Conservation (phyloP, 305 asterid genomes). For the Plantago rigida region DNA sequence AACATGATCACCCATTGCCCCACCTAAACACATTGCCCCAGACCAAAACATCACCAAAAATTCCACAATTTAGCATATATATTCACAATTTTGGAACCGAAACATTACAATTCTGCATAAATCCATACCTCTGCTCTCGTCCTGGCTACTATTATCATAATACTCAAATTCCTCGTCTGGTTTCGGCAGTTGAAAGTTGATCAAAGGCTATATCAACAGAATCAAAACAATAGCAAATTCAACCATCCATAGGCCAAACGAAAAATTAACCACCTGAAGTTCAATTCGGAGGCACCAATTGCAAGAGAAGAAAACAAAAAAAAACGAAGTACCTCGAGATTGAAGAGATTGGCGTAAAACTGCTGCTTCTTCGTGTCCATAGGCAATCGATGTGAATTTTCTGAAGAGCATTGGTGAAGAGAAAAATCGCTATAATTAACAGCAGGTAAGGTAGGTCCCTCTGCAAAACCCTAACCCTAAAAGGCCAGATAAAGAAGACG, state of each 20-base stretch:
- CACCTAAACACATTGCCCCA: conserved; percentile 34
- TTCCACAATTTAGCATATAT: not conserved
- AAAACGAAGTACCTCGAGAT: conserved; percentile 72
- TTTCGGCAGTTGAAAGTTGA: conserved; percentile 86
- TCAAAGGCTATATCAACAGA: conserved; percentile 61
- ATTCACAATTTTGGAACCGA: not conserved
- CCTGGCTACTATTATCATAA: conserved; percentile 91
- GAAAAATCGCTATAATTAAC: not conserved
- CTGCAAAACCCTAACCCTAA: conserved; percentile 55
- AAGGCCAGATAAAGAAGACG: conserved; percentile 38
- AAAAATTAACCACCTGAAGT: not conserved
- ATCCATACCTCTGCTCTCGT: conserved; percentile 93
- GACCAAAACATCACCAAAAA: not conserved
- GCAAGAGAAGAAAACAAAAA: conserved; percentile 20
- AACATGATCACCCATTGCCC: conserved; percentile 38
- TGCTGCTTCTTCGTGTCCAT: conserved; percentile 69
- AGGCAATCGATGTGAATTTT: conserved; percentile 31
- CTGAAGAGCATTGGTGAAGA: conserved; percentile 49
- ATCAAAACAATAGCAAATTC: conserved; percentile 25
- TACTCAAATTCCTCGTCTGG: conserved; percentile 78
- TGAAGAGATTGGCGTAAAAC: conserved; percentile 73
- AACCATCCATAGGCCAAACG: not conserved
- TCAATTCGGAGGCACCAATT: conserved; percentile 23
- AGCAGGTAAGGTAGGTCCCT: conserved; percentile 15
- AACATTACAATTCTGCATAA: conserved; percentile 9